Percentiles rank a stretch among this genome's conserved stretches.
These are phyloP conservation scores for Groenewaldozyma auringiensis DNA, from an alignment of 1,139 yeast genomes.

Conservation along the genomic window DNA sequence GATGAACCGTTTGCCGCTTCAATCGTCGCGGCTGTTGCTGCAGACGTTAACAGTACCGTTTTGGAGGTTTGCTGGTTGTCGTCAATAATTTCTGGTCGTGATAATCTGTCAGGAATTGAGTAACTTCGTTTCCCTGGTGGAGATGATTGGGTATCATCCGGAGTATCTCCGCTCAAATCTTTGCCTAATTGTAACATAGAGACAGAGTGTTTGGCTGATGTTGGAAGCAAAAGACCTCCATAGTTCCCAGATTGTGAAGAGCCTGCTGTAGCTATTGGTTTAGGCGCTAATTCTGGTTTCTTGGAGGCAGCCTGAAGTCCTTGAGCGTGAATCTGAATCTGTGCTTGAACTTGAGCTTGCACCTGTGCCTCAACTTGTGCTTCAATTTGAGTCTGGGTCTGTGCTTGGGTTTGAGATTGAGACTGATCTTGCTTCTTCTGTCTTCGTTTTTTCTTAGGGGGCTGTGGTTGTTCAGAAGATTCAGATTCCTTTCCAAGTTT, in stretches of 20 bases:
- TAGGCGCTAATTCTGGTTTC: not conserved
- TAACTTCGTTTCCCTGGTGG: not conserved
- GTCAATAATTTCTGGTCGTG: not conserved
- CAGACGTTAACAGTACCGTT: not conserved
- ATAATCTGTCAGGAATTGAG: not conserved
- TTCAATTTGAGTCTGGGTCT: not conserved
- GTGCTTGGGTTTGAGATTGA: not conserved
- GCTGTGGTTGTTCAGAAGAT: not conserved
- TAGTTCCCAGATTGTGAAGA: not conserved
- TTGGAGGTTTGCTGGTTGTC: not conserved
- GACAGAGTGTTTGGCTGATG: not conserved
- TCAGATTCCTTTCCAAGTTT: not conserved
- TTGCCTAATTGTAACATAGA: not conserved
- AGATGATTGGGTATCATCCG: conserved; percentile 1
- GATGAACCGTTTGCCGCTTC: not conserved
- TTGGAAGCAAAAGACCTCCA: not conserved
- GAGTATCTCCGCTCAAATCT: not conserved
- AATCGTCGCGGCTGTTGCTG: not conserved
- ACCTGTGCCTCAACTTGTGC: not conserved
- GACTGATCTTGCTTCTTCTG: not conserved
- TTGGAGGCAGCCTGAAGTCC: not conserved
- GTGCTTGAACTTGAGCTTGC: not conserved
- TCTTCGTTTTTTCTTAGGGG: not conserved
- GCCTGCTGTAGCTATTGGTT: not conserved
- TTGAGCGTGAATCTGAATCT: not conserved